Percentiles rank a stretch among this genome's conserved stretches.
Evolutionary conservation across 306 rosid species (phyloP).

Genomic region (Pachyrhizus erosus): DNA sequence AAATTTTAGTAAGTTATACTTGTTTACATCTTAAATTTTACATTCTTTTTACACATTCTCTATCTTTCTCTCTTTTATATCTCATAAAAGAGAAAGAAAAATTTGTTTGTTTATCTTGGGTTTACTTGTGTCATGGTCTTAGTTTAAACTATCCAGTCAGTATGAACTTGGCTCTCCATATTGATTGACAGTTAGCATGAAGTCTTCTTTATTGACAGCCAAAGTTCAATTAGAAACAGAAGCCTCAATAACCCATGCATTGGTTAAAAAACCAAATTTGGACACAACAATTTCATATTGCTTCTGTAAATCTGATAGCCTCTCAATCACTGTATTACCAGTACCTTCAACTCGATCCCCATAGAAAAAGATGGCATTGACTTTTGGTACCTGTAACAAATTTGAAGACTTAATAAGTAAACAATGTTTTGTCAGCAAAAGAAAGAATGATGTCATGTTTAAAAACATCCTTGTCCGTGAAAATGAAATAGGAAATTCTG

Average conservation of each 20-base stretch:
- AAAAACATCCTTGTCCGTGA: constrained; percentile 12
- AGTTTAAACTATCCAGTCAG: too few relatives aligned
- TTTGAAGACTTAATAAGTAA: constrained; percentile 2
- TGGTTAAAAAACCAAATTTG: constrained; percentile 68
- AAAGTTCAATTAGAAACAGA: constrained; percentile 80
- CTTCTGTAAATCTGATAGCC: constrained; percentile 69
- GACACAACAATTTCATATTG: constrained; percentile 75
- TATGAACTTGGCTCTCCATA: constrained; percentile 83
- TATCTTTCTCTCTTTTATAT: too few relatives aligned
- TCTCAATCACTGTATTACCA: constrained; percentile 75
- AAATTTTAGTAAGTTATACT: too few relatives aligned
- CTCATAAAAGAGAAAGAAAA: too few relatives aligned
- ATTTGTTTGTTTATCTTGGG: too few relatives aligned
- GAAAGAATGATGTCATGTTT: not conserved
- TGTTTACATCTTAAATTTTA: too few relatives aligned
- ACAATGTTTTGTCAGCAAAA: not conserved
- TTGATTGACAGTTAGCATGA: constrained; percentile 69
- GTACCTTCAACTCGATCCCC: constrained; percentile 84
- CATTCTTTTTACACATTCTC: too few relatives aligned
- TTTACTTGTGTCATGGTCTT: too few relatives aligned
- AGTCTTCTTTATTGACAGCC: constrained; percentile 77
- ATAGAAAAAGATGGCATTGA: constrained; percentile 73
- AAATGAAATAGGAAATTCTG: not conserved
- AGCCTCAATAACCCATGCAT: constrained; percentile 91
- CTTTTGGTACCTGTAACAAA: constrained; percentile 66